phyloP scores from a whole-genome alignment of 2,329 filamentous ascomycete genomes.

The Cladophialophora psammophila region DNA sequence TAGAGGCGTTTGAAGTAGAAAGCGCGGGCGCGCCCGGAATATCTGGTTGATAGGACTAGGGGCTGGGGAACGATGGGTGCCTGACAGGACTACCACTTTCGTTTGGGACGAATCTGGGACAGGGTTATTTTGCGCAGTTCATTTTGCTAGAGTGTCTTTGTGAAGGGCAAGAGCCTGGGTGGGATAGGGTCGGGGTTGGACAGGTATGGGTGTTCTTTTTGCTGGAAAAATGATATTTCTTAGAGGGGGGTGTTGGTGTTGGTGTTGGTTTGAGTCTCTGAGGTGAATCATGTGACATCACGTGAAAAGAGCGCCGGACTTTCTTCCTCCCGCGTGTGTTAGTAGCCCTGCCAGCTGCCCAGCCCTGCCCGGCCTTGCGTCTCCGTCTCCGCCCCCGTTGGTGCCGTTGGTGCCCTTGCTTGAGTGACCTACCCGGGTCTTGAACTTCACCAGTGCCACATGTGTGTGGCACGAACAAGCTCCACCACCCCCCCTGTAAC shows the following conservation, averaged over 20 bases:
- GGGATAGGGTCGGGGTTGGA: neutral
- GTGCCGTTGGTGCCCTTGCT: neutral
- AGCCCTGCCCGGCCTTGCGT: too few species aligned
- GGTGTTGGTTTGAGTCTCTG: too few species aligned
- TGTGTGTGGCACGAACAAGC: constrained; percentile 8
- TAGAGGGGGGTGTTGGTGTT: too few species aligned
- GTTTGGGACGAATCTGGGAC: neutral
- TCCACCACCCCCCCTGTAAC: constrained; percentile 19
- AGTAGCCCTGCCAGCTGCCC: too few species aligned
- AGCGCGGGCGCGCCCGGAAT: neutral
- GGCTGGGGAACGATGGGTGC: neutral
- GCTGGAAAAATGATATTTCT: too few species aligned
- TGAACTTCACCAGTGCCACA: constrained; percentile 3
- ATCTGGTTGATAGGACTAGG: neutral
- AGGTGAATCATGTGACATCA: too few species aligned
- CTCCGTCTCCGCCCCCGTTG: too few species aligned
- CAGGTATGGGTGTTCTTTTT: too few species aligned
- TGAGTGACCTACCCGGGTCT: neutral
- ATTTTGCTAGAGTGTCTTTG: neutral
- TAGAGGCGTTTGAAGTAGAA: neutral
- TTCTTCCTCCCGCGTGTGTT: too few species aligned
- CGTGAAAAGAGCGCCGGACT: too few species aligned
- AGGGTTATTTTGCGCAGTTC: neutral
- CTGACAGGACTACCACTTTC: neutral
- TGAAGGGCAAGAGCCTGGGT: neutral